Evolutionary conservation across 768 basidiomycete genomes (phyloP).

Genomic region (Trametes maxima): DNA sequence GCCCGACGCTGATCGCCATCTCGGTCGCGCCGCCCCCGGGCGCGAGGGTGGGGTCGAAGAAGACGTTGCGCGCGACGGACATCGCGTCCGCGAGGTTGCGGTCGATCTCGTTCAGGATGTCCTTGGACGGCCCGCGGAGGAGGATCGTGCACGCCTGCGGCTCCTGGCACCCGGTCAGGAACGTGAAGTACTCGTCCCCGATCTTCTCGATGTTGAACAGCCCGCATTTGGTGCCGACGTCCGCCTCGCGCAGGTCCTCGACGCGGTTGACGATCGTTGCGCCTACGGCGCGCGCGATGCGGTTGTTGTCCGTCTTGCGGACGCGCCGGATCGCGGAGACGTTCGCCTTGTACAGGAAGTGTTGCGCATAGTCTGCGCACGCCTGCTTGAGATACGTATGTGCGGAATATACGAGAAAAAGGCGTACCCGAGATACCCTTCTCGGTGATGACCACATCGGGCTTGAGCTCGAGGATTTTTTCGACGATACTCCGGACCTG

Average conservation of each 20-base stretch:
- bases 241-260: constrained; percentile 90
- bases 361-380: constrained; percentile 83
- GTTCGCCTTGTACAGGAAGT: constrained; percentile 83
- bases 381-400: background rate
- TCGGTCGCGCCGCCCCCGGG: constrained; percentile 98
- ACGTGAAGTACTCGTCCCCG: constrained; percentile 99
- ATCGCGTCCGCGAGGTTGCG: constrained; percentile 97
- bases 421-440: constrained; percentile 93
- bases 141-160: constrained; percentile 99
- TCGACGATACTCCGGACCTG: constrained; percentile 88
- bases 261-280: constrained; percentile 97
- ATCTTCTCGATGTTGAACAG: constrained; percentile 98
- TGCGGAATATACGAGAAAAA: background rate
- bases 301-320: constrained; percentile 98
- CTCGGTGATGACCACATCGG: constrained; percentile 93
- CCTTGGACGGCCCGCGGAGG: constrained; percentile 96
- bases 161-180: constrained; percentile 85
- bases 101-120: constrained; percentile 97
- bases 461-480: constrained; percentile 89
- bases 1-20: constrained; percentile 92
- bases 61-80: constrained; percentile 94
- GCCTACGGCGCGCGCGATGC: constrained; percentile 92
- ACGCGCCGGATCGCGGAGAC: constrained; percentile 96
- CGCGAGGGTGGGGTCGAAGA: constrained; percentile 92
- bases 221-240: constrained; percentile 92